Conservation (phyloP, 2,329 filamentous ascomycete species). For the Aspergillus terreus region DNA sequence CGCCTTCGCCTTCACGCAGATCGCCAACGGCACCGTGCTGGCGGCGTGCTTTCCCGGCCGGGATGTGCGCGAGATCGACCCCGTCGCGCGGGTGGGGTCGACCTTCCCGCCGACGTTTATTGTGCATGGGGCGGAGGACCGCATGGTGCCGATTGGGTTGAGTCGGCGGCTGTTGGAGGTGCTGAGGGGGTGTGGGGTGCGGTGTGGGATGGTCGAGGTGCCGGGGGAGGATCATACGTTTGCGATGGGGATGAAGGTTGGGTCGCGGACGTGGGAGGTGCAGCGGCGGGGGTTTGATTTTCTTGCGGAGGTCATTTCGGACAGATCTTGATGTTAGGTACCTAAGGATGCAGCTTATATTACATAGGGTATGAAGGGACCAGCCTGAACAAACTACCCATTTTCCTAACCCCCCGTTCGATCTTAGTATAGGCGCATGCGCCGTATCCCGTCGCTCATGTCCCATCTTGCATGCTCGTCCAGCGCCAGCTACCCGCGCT, state of each 20-base stretch:
- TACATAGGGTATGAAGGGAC: conserved; percentile 11
- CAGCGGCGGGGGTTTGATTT: conserved; percentile 43
- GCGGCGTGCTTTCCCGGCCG: conserved; percentile 27
- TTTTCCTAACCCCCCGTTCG: not conserved
- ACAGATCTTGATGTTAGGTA: no score
- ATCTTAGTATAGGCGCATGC: not conserved
- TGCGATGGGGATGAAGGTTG: conserved; percentile 40
- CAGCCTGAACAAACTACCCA: not conserved
- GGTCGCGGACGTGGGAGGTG: conserved; percentile 29
- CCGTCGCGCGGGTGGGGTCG: conserved; percentile 27
- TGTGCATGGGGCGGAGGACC: conserved; percentile 39
- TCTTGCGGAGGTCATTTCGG: conserved; percentile 26
- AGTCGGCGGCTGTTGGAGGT: conserved; percentile 28
- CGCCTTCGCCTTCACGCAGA: conserved; percentile 42
- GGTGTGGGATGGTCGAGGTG: conserved; percentile 36
- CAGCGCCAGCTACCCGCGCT: not conserved
- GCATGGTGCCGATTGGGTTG: conserved; percentile 37
- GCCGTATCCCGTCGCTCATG: not conserved
- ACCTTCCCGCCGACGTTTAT: conserved; percentile 41
- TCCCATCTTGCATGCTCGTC: not conserved
- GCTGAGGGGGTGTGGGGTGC: conserved; percentile 27
- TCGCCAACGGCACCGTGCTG: conserved; percentile 39
- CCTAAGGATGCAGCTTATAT: no score
- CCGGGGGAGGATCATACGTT: conserved; percentile 45
- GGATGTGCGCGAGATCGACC: conserved; percentile 28